These are phyloP conservation scores for Cyclotella choctawhatcheeana DNA, from an alignment of 108 stramenopile species.

Conservation along the genomic window DNA sequence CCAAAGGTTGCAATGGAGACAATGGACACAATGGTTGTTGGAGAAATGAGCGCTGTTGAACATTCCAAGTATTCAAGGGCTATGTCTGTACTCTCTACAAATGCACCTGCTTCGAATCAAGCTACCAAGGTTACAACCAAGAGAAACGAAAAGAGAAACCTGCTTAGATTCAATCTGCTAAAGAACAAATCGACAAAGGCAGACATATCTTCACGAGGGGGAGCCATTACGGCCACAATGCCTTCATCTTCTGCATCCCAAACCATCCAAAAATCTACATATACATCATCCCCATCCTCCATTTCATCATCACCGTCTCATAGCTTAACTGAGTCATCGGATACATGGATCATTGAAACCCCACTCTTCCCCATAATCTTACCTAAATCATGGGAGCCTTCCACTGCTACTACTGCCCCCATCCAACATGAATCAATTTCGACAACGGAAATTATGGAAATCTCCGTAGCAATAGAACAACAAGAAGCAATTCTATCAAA, in stretches of 20 bases:
- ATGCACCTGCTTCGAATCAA: neutral
- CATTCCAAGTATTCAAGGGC: neutral
- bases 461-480: constrained; percentile 21
- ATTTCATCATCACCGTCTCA: neutral
- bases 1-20: constrained; percentile 3
- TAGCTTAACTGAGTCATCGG: neutral
- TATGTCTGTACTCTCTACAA: neutral
- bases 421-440: neutral
- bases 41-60: constrained; percentile 8
- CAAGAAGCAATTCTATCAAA: constrained; percentile 10
- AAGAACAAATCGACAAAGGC: neutral
- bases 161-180: neutral
- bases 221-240: neutral
- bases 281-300: neutral
- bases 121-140: neutral
- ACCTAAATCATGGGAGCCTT: constrained; percentile 38
- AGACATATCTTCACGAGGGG: neutral
- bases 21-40: constrained; percentile 1
- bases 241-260: neutral
- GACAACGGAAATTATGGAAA: constrained; percentile 24
- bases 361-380: constrained; percentile 52
- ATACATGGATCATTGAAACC: constrained; percentile 32
- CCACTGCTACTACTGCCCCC: neutral
- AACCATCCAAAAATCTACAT: neutral
- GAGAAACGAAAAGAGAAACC: neutral